Conservation (phyloP, 164 flowering plant genomes). For the Umbellularia californica region DNA sequence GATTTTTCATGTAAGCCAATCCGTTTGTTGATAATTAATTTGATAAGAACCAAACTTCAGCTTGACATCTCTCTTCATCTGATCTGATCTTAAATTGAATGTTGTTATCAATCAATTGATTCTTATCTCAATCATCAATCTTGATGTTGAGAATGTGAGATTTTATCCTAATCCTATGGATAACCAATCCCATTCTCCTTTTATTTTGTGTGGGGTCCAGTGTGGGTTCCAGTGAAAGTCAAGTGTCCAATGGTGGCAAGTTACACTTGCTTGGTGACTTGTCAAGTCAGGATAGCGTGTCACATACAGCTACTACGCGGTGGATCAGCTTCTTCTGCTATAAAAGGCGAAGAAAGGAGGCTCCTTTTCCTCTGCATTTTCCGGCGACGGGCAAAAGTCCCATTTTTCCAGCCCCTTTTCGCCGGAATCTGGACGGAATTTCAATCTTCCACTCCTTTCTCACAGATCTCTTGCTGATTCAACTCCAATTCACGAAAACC, state of each 20-base stretch:
- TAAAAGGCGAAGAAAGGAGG: not conserved
- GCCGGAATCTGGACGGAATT: slow-evolving; percentile 13
- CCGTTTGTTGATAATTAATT: no score
- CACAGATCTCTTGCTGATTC: not conserved
- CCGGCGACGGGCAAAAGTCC: slow-evolving; percentile 2
- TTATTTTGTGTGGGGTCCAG: not conserved
- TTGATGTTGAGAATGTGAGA: not conserved
- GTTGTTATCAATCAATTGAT: no score
- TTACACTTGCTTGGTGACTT: not conserved
- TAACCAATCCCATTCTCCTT: no score
- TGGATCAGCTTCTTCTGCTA: not conserved
- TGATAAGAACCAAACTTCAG: no score
- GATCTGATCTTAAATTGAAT: no score
- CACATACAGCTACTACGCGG: slow-evolving; percentile 2
- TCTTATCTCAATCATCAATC: no score
- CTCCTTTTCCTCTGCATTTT: not conserved
- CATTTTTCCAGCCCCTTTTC: not conserved
- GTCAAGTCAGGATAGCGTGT: not conserved
- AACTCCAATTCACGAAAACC: not conserved
- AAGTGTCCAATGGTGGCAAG: no score
- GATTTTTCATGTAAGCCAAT: no score
- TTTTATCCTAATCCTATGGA: not conserved
- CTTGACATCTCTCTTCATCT: no score
- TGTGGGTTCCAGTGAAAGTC: not conserved
- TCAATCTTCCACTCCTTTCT: not conserved